These are phyloP conservation scores for Russula griseocarnosa DNA, from an alignment of 768 basidiomycete species.

Conservation along the genomic window DNA sequence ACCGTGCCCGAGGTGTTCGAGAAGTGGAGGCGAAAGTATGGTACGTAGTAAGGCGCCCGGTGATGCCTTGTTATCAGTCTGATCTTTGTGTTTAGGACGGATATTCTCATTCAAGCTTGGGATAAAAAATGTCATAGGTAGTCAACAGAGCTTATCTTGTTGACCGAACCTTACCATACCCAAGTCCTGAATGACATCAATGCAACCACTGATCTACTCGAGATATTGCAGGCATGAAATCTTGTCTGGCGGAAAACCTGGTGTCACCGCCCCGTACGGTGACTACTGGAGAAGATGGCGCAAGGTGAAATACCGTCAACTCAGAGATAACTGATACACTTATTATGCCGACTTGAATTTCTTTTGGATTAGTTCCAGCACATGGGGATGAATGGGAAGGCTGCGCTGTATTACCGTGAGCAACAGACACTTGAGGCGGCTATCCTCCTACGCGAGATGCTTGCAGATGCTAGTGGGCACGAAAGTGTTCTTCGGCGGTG, in stretches of 20 bases:
- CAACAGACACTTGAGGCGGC: constrained; percentile 18
- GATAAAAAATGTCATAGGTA: constrained; percentile 13
- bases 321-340: not conserved
- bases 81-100: constrained; percentile 3
- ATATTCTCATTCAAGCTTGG: constrained; percentile 24
- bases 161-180: not conserved
- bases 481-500: constrained; percentile 8
- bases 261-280: constrained; percentile 13
- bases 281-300: constrained; percentile 20
- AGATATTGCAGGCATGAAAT: constrained; percentile 17
- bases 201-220: constrained; percentile 17
- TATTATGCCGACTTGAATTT: not conserved
- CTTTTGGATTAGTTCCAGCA: constrained; percentile 14
- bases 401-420: constrained; percentile 11
- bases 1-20: constrained; percentile 1
- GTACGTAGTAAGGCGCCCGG: not conserved
- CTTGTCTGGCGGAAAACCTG: constrained; percentile 18
- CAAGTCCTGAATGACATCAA: constrained; percentile 19
- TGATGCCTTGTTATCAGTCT: not conserved
- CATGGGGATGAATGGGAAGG: constrained; percentile 18
- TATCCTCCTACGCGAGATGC: constrained; percentile 18
- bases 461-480: not conserved
- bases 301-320: constrained; percentile 1
- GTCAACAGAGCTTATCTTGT: not conserved
- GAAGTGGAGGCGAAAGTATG: constrained; percentile 11